These are phyloP conservation scores for Urtica urens DNA, from an alignment of 306 rosid species.

Conservation along the genomic window DNA sequence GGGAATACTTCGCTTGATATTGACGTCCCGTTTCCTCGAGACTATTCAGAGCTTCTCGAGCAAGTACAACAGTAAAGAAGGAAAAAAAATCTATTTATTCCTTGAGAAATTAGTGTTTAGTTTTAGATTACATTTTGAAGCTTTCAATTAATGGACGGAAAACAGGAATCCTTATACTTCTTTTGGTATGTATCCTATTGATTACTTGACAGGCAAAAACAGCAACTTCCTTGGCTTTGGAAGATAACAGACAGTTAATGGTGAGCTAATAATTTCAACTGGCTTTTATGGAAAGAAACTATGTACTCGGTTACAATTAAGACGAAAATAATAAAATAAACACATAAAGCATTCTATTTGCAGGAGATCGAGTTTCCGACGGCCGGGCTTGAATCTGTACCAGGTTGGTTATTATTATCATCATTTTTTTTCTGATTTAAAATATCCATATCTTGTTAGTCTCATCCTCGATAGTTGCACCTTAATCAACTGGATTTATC, in stretches of 20 bases:
- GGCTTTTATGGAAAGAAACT: too few species aligned
- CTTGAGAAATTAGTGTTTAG: too few species aligned
- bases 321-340: not conserved
- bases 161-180: not conserved
- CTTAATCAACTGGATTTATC: conserved; percentile 9
- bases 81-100: too few species aligned
- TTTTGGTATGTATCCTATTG: conserved; percentile 7
- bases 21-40: conserved; percentile 57
- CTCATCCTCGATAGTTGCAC: not conserved
- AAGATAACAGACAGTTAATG: conserved; percentile 68
- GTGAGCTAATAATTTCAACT: too few species aligned
- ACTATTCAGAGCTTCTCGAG: conserved; percentile 71
- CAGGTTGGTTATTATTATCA: conserved; percentile 78
- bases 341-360: conserved; percentile 2
- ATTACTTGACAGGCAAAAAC: conserved; percentile 47
- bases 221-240: conserved; percentile 66
- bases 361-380: conserved; percentile 99
- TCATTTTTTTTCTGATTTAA: conserved; percentile 11
- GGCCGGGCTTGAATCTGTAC: conserved; percentile 81
- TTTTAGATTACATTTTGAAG: too few species aligned
- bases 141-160: not conserved
- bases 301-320: too few species aligned
- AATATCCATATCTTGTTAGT: not conserved
- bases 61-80: too few species aligned
- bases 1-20: conserved; percentile 29